phyloP scores from a whole-genome alignment of 345 rosid species.

The Acer saccharum region DNA sequence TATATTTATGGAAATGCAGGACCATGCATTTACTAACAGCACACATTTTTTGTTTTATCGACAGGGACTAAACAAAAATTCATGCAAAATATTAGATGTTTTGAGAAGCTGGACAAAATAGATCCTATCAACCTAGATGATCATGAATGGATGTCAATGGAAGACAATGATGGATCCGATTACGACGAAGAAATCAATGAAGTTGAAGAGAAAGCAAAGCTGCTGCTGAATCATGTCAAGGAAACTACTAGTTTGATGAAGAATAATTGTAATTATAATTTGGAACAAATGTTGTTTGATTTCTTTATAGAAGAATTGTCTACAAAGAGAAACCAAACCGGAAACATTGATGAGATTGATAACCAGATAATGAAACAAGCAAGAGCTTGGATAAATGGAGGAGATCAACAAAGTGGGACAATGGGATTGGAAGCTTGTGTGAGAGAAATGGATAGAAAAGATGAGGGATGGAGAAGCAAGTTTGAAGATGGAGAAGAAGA shows the following conservation, averaged over 20 bases:
- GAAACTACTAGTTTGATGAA: conserved; percentile 26
- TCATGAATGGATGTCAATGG: conserved; percentile 35
- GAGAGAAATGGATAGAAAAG: conserved; percentile 37
- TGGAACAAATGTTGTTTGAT: conserved; percentile 45
- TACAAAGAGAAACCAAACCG: conserved; percentile 9
- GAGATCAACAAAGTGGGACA: conserved; percentile 7
- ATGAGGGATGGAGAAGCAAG: conserved; percentile 33
- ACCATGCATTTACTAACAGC: neutral
- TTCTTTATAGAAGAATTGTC: conserved; percentile 49
- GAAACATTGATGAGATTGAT: conserved; percentile 12
- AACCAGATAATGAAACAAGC: conserved; percentile 33
- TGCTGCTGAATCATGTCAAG: conserved; percentile 41
- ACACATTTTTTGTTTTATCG: neutral
- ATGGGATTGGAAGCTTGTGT: conserved; percentile 35
- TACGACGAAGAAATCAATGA: conserved; percentile 22
- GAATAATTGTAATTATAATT: conserved; percentile 15
- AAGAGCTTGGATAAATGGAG: conserved; percentile 50
- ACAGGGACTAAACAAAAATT: conserved; percentile 44
- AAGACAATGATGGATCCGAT: conserved; percentile 6
- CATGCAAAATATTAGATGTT: conserved; percentile 35
- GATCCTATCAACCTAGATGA: conserved; percentile 32
- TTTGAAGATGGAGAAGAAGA: conserved; percentile 42
- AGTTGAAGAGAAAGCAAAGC: conserved; percentile 46
- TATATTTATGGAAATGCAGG: neutral
- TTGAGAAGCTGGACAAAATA: conserved; percentile 37